A percentile compares a stretch with the other conserved stretches of the same genome.
These are phyloP conservation scores for Boletus reticuloceps DNA, from an alignment of 768 basidiomycete species.

Conservation along the genomic window DNA sequence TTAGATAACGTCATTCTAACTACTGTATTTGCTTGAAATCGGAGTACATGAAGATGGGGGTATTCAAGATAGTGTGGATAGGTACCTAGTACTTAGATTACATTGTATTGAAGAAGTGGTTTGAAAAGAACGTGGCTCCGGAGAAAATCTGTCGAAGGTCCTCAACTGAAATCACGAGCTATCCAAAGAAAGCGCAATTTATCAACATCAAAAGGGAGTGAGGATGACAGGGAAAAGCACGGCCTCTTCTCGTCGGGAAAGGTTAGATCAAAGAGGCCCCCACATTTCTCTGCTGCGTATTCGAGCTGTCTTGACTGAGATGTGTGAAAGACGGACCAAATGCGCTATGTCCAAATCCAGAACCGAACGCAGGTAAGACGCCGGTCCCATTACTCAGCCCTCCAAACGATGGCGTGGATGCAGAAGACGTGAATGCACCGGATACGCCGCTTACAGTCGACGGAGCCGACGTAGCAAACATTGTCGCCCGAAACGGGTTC, in stretches of 20 bases:
- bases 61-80: constrained; percentile 17
- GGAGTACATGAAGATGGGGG: constrained; percentile 10
- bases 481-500: constrained; percentile 68
- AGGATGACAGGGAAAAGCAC: background rate
- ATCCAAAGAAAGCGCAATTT: constrained; percentile 2
- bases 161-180: constrained; percentile 11
- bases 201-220: background rate
- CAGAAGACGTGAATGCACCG: constrained; percentile 18
- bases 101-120: constrained; percentile 2
- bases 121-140: constrained; percentile 3
- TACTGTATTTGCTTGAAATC: too few species aligned
- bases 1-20: background rate
- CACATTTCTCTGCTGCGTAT: constrained; percentile 41
- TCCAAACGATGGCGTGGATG: constrained; percentile 26
- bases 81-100: constrained; percentile 21
- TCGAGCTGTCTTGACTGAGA: constrained; percentile 14
- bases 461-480: constrained; percentile 40
- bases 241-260: constrained; percentile 9
- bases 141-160: constrained; percentile 7
- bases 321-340: constrained; percentile 25
- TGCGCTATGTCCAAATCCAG: constrained; percentile 19
- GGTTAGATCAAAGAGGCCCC: constrained; percentile 49
- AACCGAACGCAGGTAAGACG: constrained; percentile 2
- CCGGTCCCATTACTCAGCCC: constrained; percentile 14
- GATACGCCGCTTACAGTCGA: background rate